Conservation (phyloP, 164 flowering plant genomes). For the Sedum album region DNA sequence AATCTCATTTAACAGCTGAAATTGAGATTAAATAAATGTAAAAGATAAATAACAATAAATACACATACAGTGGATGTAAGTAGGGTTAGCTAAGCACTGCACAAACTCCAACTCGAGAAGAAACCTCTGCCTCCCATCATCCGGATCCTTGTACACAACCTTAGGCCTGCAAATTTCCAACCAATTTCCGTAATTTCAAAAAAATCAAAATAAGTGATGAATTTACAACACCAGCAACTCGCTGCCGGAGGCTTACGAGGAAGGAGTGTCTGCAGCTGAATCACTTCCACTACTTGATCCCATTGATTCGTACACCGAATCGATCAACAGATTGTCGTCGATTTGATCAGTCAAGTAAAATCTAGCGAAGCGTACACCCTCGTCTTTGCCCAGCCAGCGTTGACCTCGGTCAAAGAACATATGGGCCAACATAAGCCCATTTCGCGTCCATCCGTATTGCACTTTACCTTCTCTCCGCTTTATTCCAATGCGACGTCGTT, state of each 20-base stretch:
- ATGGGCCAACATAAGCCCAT: too few relatives aligned
- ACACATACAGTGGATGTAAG: conserved; percentile 83
- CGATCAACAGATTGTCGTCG: neutral
- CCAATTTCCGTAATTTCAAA: neutral
- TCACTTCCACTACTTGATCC: conserved; percentile 21
- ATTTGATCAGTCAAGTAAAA: neutral
- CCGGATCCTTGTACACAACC: conserved; percentile 77
- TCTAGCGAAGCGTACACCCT: too few relatives aligned
- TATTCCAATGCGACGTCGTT: too few relatives aligned
- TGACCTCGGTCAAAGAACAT: too few relatives aligned
- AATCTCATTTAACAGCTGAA: neutral
- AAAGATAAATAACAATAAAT: neutral
- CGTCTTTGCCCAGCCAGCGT: too few relatives aligned
- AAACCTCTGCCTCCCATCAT: conserved; percentile 88
- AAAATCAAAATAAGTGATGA: neutral
- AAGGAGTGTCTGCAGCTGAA: conserved; percentile 7
- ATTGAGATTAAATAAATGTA: neutral
- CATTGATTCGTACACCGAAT: conserved; percentile 14
- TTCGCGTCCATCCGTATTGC: too few relatives aligned
- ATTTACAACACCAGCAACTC: neutral
- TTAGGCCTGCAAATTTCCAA: conserved; percentile 40
- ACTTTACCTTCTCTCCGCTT: too few relatives aligned
- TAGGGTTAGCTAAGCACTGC: conserved; percentile 94
- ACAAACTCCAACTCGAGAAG: conserved; percentile 90
- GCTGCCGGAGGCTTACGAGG: conserved; percentile 20